Base-by-base conservation (phyloP, 2,329 filamentous ascomycete genomes). In the Nemania serpens region DNA sequence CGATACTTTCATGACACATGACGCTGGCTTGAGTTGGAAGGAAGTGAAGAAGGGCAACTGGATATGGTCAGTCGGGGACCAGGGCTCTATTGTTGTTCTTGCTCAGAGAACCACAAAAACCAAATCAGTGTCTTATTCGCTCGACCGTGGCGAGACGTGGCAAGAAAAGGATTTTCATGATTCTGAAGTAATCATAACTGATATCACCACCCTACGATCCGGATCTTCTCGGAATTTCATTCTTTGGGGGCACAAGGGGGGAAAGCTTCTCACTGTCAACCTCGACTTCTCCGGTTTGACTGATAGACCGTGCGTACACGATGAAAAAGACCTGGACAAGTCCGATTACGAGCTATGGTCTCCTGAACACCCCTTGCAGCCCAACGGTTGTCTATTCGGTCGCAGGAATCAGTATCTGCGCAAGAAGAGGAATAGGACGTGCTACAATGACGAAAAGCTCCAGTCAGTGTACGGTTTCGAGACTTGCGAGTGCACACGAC, bases 41-140 rank as follows among this genome's bases (percentile, higher is more conserved):
- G 86, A 88, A 60, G 87, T 94, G 63, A 94, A 91, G 77, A 93
- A 96, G 76, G 96, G 95, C 5, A 85, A 84, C 37, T 97, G 93
- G 81, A 89, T 90, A 71, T 99, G 93, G 92, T 91, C 96, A 71
- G 97, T 92, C 73, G 96, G 95, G 60, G 96, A 99, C 70, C 92
- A 97, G 74, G 95, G 95, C 29, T 95, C 92, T 5, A 89, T 98
- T 69, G 87, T 98, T 63, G 91, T 96, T 43, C 88, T 99, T 50
- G 93, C 94, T 20, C 85, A 90, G 71, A 87, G 92, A 59, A 82
- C 84, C 13, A 83, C 83, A 54, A 81, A 85, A 53, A 92, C 90
- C 4, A 89, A 89, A 65, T 77, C 81, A 1, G 78, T 93, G 54
- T 87, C 86, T 59, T 97, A 95, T 77, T 89, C 91, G 15, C 80